phyloP scores from a whole-genome alignment of 2,329 filamentous ascomycete genomes.

The Raffaelea albimanens region DNA sequence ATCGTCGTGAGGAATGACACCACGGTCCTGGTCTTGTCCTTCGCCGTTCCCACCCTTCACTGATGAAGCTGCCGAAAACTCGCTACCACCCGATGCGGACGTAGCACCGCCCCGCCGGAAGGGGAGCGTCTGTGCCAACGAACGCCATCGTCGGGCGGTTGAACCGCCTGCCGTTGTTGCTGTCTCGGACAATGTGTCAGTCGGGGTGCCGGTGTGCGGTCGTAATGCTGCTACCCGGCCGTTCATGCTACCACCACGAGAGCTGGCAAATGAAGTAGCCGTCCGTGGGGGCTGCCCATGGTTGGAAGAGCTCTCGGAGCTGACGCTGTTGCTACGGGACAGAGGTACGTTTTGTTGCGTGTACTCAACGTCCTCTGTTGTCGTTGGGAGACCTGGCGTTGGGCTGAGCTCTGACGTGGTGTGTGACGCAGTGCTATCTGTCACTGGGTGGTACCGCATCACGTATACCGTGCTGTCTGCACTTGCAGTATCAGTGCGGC shows the following conservation, averaged over 20 bases:
- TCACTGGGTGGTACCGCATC: constrained; percentile 49
- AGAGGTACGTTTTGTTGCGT: background rate
- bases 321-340: constrained; percentile 11
- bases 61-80: background rate
- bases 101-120: constrained; percentile 14
- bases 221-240: background rate
- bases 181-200: constrained; percentile 4
- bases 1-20: constrained; percentile 8
- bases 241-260: constrained; percentile 6
- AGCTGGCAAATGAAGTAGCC: constrained; percentile 2
- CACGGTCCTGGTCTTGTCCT: background rate
- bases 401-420: constrained; percentile 28
- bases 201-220: constrained; percentile 7
- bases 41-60: background rate
- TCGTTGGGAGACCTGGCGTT: background rate
- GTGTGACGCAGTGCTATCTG: constrained; percentile 36
- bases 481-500: constrained; percentile 53
- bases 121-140: constrained; percentile 21
- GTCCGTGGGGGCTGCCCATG: constrained; percentile 1
- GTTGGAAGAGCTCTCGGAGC: constrained; percentile 5
- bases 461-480: constrained; percentile 56
- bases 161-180: background rate
- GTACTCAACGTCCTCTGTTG: background rate
- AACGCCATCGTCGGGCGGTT: constrained; percentile 18
- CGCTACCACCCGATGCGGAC: background rate